Evolutionary conservation across 306 rosid species (phyloP).

Genomic region (Citrullus mucosospermus): DNA sequence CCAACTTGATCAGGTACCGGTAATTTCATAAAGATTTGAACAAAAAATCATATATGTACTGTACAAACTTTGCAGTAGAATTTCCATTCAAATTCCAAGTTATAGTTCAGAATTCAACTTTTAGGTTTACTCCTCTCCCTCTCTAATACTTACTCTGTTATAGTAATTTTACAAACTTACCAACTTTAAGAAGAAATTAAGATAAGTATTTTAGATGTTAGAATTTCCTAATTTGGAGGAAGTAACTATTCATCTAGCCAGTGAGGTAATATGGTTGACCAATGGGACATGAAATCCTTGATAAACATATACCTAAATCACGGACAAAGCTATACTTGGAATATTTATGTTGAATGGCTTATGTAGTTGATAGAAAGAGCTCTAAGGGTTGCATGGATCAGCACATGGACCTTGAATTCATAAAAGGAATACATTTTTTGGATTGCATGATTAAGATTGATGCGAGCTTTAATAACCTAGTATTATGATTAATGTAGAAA

Average conservation of each 20-base stretch:
- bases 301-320: not conserved
- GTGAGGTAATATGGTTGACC: not conserved
- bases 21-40: not conserved
- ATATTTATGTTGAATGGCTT: not conserved
- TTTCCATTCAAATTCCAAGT: not conserved
- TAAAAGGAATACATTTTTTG: not conserved
- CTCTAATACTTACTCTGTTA: not conserved
- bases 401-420: not conserved
- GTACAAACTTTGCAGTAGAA: not conserved
- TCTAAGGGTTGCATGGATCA: not conserved
- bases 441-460: not conserved
- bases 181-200: not conserved
- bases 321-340: not conserved
- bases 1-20: conserved; percentile 72
- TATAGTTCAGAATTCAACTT: not conserved
- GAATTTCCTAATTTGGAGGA: not conserved
- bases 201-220: not conserved
- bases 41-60: not conserved
- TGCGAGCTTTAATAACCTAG: not conserved
- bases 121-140: not conserved
- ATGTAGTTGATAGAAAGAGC: not conserved
- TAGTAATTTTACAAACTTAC: not conserved
- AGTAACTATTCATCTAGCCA: not conserved
- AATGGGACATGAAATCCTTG: not conserved
- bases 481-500: not conserved